Evolutionary conservation across 768 basidiomycete species (phyloP).

Genomic region (Panellus pusillus): DNA sequence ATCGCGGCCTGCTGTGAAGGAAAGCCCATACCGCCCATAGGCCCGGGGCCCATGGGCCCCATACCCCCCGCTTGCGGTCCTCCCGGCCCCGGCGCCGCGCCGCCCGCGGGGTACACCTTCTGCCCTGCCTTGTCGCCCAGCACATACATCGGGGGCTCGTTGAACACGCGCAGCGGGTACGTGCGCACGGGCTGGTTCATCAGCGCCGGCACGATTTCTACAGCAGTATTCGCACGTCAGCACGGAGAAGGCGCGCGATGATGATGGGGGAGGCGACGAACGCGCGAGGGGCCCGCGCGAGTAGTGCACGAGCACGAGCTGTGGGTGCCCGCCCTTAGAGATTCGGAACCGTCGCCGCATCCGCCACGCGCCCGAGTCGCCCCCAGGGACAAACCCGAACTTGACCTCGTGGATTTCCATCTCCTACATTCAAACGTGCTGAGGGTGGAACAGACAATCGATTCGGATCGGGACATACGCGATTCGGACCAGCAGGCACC

Average conservation of each 20-base stretch:
- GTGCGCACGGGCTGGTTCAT: conserved; percentile 62
- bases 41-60: no score
- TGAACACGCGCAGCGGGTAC: conserved; percentile 69
- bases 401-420: conserved; percentile 75
- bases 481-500: conserved; percentile 45
- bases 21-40: conserved; percentile 27
- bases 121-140: conserved; percentile 73
- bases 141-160: conserved; percentile 69
- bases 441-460: not conserved
- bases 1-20: conserved; percentile 47
- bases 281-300: conserved; percentile 61
- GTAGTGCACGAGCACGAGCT: conserved; percentile 78
- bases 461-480: conserved; percentile 42
- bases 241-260: conserved; percentile 9
- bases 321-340: conserved; percentile 68
- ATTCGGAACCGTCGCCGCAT: conserved; percentile 72
- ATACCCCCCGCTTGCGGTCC: not conserved
- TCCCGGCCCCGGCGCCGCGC: conserved; percentile 31
- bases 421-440: conserved; percentile 46
- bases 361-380: conserved; percentile 65
- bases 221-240: conserved; percentile 11
- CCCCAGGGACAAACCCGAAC: conserved; percentile 73
- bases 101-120: conserved; percentile 50
- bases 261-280: conserved; percentile 40
- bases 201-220: conserved; percentile 61